Base-by-base conservation (phyloP, 495 filamentous ascomycete genomes). In the Neurospora sp. region DNA sequence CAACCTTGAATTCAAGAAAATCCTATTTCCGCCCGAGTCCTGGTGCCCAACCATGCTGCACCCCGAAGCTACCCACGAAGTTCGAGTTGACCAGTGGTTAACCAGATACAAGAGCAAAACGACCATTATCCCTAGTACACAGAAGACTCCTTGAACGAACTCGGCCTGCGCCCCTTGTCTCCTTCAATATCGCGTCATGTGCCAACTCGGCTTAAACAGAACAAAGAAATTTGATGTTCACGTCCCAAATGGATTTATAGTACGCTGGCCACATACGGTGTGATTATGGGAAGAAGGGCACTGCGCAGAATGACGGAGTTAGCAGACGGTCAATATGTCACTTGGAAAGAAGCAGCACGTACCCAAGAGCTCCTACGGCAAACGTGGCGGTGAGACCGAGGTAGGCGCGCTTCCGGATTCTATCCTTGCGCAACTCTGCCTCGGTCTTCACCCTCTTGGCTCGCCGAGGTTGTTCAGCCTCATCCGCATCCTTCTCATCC, bases 331-430 rank as follows among this genome's bases (percentile, higher is more conserved):
- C 40, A 18, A 5, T 46, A 41, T 5, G 18, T 44, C 40, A 16
- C 4, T 69, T 14, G 66, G 37, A 61, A 37, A 38, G 12, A 37
- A 7, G 41, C n/a, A 53, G 22, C 35, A 91, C 94, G 83, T 86
- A 98, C 95, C 94, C 94, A 83, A 98, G 85, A 39, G 92, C 79
- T 35, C 79, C 79, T 44, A 81, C 78, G 40, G 79, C 91, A 80
- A 97, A 88, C 31, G 91, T 93, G 53, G 91, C 93, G 42, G 89
- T 92, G 70, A 98, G 87, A 59, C 96, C 94, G 76, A 96, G 85
- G 72, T 96, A 85, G 70, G 95, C 93, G 76, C 93, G 89, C 77
- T 89, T 93, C 81, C 91, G 89, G 48, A 97, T 91, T 74, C 88
- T 91, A 81, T 97, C 92, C 80, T 91, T 93, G 80, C 90, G 90